phyloP scores from a whole-genome alignment of 768 basidiomycete genomes.

The Lentinula sp. region DNA sequence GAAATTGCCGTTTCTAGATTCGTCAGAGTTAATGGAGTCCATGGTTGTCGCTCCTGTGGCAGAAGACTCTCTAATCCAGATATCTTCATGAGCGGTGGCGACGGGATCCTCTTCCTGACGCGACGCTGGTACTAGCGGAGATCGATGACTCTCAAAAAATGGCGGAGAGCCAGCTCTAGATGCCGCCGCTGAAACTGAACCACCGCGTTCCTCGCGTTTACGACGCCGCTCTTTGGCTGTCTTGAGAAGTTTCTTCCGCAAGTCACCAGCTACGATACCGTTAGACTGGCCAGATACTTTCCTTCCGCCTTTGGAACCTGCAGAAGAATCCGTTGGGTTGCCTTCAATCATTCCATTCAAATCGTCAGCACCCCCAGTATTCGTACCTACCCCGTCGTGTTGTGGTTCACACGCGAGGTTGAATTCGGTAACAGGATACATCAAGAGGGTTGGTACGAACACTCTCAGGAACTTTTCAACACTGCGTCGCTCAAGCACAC shows the following conservation, averaged over 20 bases:
- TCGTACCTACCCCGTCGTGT: slow-evolving; percentile 24
- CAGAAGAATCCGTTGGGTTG: slow-evolving; percentile 15
- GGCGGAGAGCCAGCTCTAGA: slow-evolving; percentile 39
- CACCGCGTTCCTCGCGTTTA: slow-evolving; percentile 18
- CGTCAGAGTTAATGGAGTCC: neutral
- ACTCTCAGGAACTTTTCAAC: slow-evolving; percentile 82
- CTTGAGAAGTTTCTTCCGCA: slow-evolving; percentile 76
- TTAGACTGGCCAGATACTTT: slow-evolving; percentile 38
- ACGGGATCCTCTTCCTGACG: slow-evolving; percentile 6
- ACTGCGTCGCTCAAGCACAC: slow-evolving; percentile 67
- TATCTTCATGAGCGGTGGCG: neutral
- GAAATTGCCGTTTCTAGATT: neutral
- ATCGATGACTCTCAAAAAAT: slow-evolving; percentile 21
- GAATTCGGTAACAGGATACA: slow-evolving; percentile 60
- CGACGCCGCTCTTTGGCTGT: slow-evolving; percentile 58
- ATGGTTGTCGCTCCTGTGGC: neutral
- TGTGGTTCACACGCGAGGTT: slow-evolving; percentile 56
- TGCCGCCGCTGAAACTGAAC: slow-evolving; percentile 25
- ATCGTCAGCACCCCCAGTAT: slow-evolving; percentile 28
- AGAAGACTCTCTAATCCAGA: slow-evolving; percentile 6
- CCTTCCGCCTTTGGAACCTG: slow-evolving; percentile 36
- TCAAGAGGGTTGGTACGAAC: slow-evolving; percentile 82
- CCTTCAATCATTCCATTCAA: slow-evolving; percentile 18
- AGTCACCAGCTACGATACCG: slow-evolving; percentile 56
- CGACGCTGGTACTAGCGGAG: slow-evolving; percentile 20